Conservation (phyloP, 1,284 basidiomycete genomes). For the Cutaneotrichosporon cavernicola region DNA sequence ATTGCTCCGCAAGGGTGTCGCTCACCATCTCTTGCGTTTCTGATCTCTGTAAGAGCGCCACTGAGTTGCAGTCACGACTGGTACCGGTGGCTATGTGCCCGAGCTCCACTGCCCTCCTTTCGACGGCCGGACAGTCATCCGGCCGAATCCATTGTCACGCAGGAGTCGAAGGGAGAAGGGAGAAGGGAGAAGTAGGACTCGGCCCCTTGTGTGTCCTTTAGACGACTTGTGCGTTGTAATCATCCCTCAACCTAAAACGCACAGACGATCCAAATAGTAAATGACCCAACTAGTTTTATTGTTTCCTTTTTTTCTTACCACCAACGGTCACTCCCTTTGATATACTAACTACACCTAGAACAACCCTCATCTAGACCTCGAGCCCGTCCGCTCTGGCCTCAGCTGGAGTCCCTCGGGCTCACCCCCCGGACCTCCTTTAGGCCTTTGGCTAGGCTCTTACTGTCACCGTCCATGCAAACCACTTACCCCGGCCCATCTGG, state of each 20-base stretch:
- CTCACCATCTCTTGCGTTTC: background rate
- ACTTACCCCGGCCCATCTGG: background rate
- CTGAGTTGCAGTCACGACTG: background rate
- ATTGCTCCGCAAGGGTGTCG: background rate
- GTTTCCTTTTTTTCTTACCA: no score
- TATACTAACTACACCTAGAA: no score
- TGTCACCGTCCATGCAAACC: background rate
- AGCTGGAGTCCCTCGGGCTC: no score
- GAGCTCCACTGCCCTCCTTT: background rate
- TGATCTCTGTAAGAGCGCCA: background rate
- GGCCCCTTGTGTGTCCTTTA: background rate
- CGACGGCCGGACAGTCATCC: background rate
- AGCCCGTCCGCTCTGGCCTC: background rate
- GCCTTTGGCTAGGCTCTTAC: background rate
- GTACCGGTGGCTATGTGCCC: background rate
- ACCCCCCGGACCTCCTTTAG: no score
- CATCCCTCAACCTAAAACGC: background rate
- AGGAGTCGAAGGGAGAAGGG: background rate
- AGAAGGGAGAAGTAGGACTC: background rate
- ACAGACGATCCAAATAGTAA: background rate
- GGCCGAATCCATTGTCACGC: no score
- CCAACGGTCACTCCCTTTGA: no score
- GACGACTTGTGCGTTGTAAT: background rate
- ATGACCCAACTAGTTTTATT: no score
- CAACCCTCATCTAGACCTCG: background rate